Conservation (phyloP, 805 yeast species). For the Kodamaea neixiangensis region DNA sequence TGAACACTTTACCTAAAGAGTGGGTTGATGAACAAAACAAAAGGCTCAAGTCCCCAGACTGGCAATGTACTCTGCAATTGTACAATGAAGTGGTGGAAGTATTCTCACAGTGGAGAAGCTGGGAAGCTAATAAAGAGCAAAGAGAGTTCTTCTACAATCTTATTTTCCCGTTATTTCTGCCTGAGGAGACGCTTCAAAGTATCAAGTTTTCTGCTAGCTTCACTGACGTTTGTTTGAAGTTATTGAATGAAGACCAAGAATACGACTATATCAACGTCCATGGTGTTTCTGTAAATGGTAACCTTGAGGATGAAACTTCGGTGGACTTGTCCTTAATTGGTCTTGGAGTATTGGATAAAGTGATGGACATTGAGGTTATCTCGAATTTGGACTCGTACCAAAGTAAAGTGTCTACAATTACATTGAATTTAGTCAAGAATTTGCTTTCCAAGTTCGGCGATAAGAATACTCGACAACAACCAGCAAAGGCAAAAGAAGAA, state of each 20-base stretch:
- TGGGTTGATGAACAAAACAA: conserved; percentile 46
- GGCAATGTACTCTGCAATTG: conserved; percentile 55
- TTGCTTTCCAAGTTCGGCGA: background rate
- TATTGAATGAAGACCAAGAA: conserved; percentile 1
- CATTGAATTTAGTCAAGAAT: conserved; percentile 8
- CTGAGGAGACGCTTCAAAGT: background rate
- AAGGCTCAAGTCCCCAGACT: conserved; percentile 29
- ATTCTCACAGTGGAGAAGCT: conserved; percentile 81
- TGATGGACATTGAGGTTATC: conserved; percentile 10
- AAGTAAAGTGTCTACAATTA: conserved; percentile 21
- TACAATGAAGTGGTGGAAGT: conserved; percentile 53
- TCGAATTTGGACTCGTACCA: conserved; percentile 19
- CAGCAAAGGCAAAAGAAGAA: conserved; percentile 12
- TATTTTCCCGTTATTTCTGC: conserved; percentile 35
- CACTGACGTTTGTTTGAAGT: conserved; percentile 7
- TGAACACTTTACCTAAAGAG: conserved; percentile 53
- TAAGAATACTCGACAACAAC: background rate
- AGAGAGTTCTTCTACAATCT: conserved; percentile 54
- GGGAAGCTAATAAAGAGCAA: conserved; percentile 79
- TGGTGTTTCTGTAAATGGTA: conserved; percentile 9
- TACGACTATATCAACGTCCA: conserved; percentile 20
- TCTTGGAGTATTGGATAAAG: background rate
- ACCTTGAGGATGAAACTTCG: background rate
- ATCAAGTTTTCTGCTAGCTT: background rate
- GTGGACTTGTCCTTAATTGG: conserved; percentile 1